Conservation (phyloP, 108 stramenopile genomes). For the Cyclotella kingstonii region DNA sequence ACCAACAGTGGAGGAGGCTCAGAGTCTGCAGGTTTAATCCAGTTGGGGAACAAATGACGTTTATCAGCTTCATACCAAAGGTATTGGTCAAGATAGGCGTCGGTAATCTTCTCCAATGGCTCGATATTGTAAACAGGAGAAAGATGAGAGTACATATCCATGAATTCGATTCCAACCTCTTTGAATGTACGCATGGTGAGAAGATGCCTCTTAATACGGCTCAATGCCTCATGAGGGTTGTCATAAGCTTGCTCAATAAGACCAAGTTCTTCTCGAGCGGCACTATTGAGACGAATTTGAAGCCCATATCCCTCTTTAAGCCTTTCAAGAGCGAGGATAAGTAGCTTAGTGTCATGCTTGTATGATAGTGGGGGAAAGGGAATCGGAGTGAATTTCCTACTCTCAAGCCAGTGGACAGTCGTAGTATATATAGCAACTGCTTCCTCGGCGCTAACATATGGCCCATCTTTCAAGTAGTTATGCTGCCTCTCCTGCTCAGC, state of each 20-base stretch:
- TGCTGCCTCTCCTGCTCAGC: constrained; percentile 99
- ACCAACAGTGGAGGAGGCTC: constrained; percentile 98
- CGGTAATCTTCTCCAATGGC: constrained; percentile 98
- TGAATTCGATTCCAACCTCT: constrained; percentile 98
- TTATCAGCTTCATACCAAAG: constrained; percentile 99
- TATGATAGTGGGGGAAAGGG: constrained; percentile 99
- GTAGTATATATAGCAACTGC: constrained; percentile 99
- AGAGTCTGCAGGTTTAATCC: constrained; percentile 97
- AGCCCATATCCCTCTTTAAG: constrained; percentile 97
- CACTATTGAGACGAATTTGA: constrained; percentile 92
- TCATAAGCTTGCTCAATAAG: constrained; percentile 99
- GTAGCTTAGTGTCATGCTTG: constrained; percentile 99
- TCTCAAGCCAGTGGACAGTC: constrained; percentile 99
- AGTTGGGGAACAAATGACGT: constrained; percentile 94
- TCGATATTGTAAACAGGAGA: constrained; percentile 98
- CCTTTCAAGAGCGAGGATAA: constrained; percentile 98
- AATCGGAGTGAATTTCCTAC: constrained; percentile 97
- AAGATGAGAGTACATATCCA: constrained; percentile 98
- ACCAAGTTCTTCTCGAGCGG: constrained; percentile 96
- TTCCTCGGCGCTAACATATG: constrained; percentile 98
- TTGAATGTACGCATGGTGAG: constrained; percentile 99
- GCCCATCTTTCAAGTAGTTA: constrained; percentile 99
- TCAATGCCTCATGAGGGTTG: constrained; percentile 98
- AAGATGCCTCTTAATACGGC: constrained; percentile 97
- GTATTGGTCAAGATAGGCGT: constrained; percentile 99